phyloP scores from a whole-genome alignment of 805 yeast species.

The Wickerhamiella spandovensis region DNA sequence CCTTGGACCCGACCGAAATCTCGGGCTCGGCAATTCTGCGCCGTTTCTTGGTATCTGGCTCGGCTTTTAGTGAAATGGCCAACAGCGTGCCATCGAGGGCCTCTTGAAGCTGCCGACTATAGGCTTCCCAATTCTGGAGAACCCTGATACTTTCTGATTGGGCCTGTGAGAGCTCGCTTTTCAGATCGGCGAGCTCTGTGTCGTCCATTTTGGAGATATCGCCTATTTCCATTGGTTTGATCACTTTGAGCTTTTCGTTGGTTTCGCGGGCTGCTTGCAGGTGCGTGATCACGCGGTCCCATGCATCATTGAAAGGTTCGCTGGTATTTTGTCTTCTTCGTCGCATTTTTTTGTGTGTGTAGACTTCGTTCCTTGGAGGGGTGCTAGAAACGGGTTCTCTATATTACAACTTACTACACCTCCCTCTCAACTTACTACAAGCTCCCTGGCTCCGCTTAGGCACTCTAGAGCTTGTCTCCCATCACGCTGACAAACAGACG shows the following conservation, averaged over 20 bases:
- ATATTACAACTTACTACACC: too few relatives aligned
- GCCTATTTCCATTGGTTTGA: not conserved
- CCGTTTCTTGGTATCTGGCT: conserved; percentile 11
- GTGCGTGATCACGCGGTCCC: conserved; percentile 1
- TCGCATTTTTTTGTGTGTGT: not conserved
- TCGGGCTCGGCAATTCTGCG: conserved; percentile 9
- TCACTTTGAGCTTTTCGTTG: not conserved
- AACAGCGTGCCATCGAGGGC: conserved; percentile 17
- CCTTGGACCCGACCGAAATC: conserved; percentile 58
- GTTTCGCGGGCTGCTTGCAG: conserved; percentile 1
- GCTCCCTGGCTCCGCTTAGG: not conserved
- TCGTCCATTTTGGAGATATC: conserved; percentile 1
- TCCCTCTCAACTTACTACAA: not conserved
- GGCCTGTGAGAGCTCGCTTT: not conserved
- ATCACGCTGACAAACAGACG: conserved; percentile 17
- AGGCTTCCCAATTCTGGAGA: conserved; percentile 13
- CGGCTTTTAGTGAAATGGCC: conserved; percentile 12
- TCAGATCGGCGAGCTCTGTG: conserved; percentile 1
- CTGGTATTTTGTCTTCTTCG: not conserved
- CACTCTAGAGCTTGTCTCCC: conserved; percentile 20
- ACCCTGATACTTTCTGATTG: conserved; percentile 1
- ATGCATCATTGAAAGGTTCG: conserved; percentile 6
- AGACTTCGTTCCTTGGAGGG: not conserved
- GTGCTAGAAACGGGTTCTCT: not conserved
- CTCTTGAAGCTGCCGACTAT: conserved; percentile 13